Conservation (phyloP, 768 basidiomycete genomes). For the Suillus luteus region DNA sequence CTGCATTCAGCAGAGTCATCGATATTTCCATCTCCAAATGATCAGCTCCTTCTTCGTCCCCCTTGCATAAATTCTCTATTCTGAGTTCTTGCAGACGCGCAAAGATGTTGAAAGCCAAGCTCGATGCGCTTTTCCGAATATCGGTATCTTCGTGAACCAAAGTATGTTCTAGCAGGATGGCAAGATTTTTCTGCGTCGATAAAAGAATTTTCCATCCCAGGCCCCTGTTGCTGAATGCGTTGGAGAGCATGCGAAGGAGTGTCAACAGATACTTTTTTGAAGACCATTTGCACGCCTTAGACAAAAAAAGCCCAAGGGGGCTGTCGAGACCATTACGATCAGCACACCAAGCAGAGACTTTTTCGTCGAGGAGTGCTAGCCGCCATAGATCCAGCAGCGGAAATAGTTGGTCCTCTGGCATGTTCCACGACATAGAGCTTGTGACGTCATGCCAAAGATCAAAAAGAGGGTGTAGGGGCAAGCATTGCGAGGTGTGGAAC, state of each 20-base stretch:
- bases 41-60: constrained; percentile 54
- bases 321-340: constrained; percentile 34
- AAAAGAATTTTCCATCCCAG: constrained; percentile 44
- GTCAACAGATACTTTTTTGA: constrained; percentile 64
- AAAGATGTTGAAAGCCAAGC: constrained; percentile 75
- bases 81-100: constrained; percentile 64
- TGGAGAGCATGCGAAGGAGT: constrained; percentile 66
- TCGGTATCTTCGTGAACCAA: constrained; percentile 66
- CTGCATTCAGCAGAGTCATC: constrained; percentile 28
- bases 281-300: constrained; percentile 38
- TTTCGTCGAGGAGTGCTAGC: constrained; percentile 68
- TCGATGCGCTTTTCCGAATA: constrained; percentile 79
- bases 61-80: constrained; percentile 42
- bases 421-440: constrained; percentile 39
- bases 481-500: constrained; percentile 35
- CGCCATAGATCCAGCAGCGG: constrained; percentile 85
- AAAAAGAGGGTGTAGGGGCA: constrained; percentile 39
- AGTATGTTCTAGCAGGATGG: constrained; percentile 60
- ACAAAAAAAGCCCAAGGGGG: constrained; percentile 48
- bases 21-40: constrained; percentile 2
- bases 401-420: constrained; percentile 64
- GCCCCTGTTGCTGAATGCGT: constrained; percentile 53
- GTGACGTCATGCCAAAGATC: constrained; percentile 53
- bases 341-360: constrained; percentile 54
- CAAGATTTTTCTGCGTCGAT: constrained; percentile 38